Base-by-base conservation (phyloP, 495 filamentous ascomycete genomes). In the Tuber umbilicatum region DNA sequence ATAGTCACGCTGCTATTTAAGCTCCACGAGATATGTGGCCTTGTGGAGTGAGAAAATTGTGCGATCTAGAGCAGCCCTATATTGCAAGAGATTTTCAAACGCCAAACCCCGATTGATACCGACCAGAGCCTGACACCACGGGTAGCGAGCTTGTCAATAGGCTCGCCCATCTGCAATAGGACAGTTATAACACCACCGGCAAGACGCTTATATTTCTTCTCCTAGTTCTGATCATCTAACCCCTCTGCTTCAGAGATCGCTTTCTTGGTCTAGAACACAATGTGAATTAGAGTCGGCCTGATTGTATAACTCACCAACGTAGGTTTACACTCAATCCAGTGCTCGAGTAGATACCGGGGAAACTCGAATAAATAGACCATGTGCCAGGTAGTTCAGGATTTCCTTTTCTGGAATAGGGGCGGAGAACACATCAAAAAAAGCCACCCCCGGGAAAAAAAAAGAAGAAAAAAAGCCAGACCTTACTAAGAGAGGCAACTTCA, bases 11-110 rank as follows among this genome's bases (percentile, higher is more conserved):
- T 91, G 90, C 85, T 97, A 97, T 87, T 94, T 93, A 39, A 98
- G 87, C 84, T 97, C 95, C 10, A 92, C 90, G 7, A 97, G 85
- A 72, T 94, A 91, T 85, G 97, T 98, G 73, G 92, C 91, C 84
- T 96, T 97, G 84, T 97, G 93, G 35, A 99, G 87, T 84, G 90
- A 92, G 88, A 98, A 99, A 79, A 99, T 97, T 82, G 94, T 97
- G 83, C 92, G 89, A 79, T 98, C 95, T 93, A 99, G 96, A 83
- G 98, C 95, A 73, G 93, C 90, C 81, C 80, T 82, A 31, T 2
- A n/a, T 9, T n/a, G 23, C 2, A n/a, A 23, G 27, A 50, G 14
- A 27, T 55, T n/a, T 27, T 27, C 6, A 27, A 55, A 23, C 10
- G 23, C 12, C 9, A 55, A 27, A 55, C 27, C 23, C 23, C 31